Conservation (phyloP, 2,329 filamentous ascomycete species). For the Seiridium unicorne region DNA sequence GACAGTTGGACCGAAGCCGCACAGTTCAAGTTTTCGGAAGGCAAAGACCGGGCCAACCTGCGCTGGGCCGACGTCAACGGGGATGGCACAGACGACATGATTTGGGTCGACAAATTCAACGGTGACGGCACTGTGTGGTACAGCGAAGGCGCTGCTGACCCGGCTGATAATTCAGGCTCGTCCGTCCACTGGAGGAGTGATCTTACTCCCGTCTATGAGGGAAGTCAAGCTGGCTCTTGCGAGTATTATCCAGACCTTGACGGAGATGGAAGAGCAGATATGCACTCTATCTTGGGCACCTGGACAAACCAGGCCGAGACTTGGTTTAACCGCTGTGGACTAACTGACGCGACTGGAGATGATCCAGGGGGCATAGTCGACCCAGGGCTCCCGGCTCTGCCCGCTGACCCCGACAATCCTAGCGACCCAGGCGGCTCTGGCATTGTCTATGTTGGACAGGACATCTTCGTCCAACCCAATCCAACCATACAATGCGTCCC, state of each 20-base stretch:
- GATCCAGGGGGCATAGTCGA: too few species aligned
- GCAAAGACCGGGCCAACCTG: constrained; percentile 32
- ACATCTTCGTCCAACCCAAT: too few species aligned
- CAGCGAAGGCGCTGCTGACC: constrained; percentile 20
- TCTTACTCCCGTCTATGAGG: not conserved
- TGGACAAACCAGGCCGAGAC: not conserved
- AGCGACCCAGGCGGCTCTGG: too few species aligned
- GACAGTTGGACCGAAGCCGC: constrained; percentile 14
- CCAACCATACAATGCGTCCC: too few species aligned
- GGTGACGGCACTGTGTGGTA: constrained; percentile 29
- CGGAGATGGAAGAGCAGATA: constrained; percentile 23
- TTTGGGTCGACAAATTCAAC: constrained; percentile 33
- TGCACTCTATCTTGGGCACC: constrained; percentile 11
- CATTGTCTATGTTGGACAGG: too few species aligned
- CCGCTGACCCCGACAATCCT: too few species aligned
- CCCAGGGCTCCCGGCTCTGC: too few species aligned
- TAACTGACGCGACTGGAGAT: too few species aligned
- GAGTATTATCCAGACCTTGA: constrained; percentile 23
- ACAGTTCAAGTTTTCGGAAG: constrained; percentile 27
- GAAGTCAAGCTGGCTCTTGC: constrained; percentile 15
- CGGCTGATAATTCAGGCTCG: constrained; percentile 9
- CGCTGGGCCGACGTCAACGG: constrained; percentile 37
- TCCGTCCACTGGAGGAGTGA: constrained; percentile 11
- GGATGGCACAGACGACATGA: constrained; percentile 32
- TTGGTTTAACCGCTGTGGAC: not conserved